Conservation (phyloP, 495 filamentous ascomycete species). For the Parmelia sp. region DNA sequence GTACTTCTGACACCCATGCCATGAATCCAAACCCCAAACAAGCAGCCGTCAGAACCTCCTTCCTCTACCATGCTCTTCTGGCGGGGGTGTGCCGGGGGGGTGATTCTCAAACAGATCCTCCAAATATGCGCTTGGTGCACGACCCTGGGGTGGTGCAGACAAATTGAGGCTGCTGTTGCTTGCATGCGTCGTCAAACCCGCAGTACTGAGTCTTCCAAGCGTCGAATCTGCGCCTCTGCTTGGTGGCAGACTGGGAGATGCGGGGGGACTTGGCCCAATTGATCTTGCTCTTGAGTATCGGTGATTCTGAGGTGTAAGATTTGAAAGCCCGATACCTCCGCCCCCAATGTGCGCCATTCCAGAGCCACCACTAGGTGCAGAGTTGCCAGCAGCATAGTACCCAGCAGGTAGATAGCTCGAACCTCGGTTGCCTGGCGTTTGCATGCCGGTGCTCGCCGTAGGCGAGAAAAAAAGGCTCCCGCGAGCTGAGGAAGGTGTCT, state of each 20-base stretch:
- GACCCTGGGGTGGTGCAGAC: conserved; percentile 56
- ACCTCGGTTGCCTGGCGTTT: conserved; percentile 46
- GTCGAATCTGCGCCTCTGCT: conserved; percentile 34
- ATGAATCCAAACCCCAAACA: neutral
- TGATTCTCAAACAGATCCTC: conserved; percentile 85
- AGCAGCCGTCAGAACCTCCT: conserved; percentile 13
- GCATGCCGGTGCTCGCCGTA: conserved; percentile 61
- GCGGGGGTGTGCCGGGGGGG: conserved; percentile 25
- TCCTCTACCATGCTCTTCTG: conserved; percentile 20
- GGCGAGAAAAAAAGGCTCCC: conserved; percentile 88
- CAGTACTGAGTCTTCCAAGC: conserved; percentile 30
- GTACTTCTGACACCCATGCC: neutral
- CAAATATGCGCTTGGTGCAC: conserved; percentile 86
- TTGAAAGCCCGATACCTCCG: conserved; percentile 41
- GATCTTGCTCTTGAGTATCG: conserved; percentile 43
- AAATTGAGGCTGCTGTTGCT: conserved; percentile 68
- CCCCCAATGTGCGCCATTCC: conserved; percentile 44
- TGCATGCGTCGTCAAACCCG: conserved; percentile 38
- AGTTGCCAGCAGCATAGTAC: conserved; percentile 72
- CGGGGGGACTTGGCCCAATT: conserved; percentile 55
- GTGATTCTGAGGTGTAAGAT: conserved; percentile 46
- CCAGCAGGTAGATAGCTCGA: conserved; percentile 80
- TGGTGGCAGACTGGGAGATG: conserved; percentile 55
- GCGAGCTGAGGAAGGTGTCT: conserved; percentile 41
- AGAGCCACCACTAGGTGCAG: conserved; percentile 40